phyloP scores from a whole-genome alignment of 768 basidiomycete species.

The Collybiopsis luxurians region DNA sequence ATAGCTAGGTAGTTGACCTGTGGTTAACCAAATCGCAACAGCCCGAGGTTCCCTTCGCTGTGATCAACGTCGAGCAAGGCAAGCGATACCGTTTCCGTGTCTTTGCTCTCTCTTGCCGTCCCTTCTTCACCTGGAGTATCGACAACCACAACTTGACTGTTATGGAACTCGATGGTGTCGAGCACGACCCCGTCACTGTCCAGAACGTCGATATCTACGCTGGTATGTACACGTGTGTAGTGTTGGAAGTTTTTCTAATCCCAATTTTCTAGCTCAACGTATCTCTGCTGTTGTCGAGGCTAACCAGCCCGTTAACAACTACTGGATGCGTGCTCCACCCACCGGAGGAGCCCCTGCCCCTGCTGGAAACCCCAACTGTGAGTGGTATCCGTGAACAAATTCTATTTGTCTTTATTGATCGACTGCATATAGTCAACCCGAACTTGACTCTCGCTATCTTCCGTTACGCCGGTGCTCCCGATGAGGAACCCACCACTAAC shows the following conservation, averaged over 20 bases:
- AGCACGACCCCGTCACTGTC: constrained; percentile 22
- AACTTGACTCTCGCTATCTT: constrained; percentile 33
- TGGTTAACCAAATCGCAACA: neutral
- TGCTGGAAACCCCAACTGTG: constrained; percentile 21
- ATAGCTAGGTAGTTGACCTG: neutral
- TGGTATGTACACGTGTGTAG: constrained; percentile 5
- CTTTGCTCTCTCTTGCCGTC: constrained; percentile 24
- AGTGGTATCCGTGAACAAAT: no score
- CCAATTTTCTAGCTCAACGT: neutral
- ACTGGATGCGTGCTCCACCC: constrained; percentile 27
- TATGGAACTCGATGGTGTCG: constrained; percentile 22
- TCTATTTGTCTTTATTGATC: neutral
- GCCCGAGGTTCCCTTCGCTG: constrained; percentile 19
- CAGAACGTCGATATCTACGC: constrained; percentile 17
- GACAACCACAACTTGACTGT: constrained; percentile 27
- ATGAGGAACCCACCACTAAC: constrained; percentile 10
- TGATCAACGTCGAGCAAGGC: constrained; percentile 18
- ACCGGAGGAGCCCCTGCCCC: neutral
- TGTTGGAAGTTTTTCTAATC: neutral
- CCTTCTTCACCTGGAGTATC: constrained; percentile 25
- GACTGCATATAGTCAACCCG: constrained; percentile 15
- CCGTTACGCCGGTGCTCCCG: constrained; percentile 27
- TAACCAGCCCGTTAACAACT: constrained; percentile 28
- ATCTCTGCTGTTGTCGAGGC: constrained; percentile 13
- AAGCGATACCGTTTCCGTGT: constrained; percentile 28